Base-by-base conservation (phyloP, 2,329 filamentous ascomycete genomes). In the Hyphodiscus sp. region DNA sequence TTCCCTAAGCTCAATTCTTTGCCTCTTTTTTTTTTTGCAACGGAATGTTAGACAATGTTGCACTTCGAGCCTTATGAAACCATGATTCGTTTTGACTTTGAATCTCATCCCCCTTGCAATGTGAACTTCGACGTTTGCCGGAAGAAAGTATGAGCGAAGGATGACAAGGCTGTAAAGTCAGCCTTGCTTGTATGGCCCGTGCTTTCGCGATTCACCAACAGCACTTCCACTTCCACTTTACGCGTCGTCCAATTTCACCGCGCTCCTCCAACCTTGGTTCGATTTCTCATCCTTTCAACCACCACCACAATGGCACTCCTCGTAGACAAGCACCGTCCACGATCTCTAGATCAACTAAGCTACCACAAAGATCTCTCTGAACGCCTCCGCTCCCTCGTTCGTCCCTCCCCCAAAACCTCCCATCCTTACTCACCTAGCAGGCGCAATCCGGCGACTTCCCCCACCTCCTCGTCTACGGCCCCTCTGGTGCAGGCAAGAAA, bases 391-490 rank as follows among this genome's bases (percentile, higher is more conserved):
- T 90, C 94, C 29, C 78, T 99, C 58, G 91, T 96, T 45, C 15
- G 47, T 38, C 23, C 8, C 49, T 23, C n/a, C 41, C 29, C 41
- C 26, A 8, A 47, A 19, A 16, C n/a, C 48, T n/a, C 29, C 20
- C 41, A 48, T 33, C 18, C 48, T 29, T 55, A 47, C 57, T 58
- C 49, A 60, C 33, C 47, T 20, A 30, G 57, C 63, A 96, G 91
- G 94, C 94, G 51, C 89, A 95, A 81, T 95, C 88, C 73, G 91
- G 92, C 63, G 95, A 99, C 71, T 99, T 99, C 69, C 94, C 94
- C 48, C 95, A 99, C 73, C 84, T 99, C 46, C 87, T 99, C 58
- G 89, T 99, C 60, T 99, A 97, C 69, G 94, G 94, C 0, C 94
- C 94, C 1, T 96, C 92, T 0, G 94, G 94, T 33, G 94, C 94